Evolutionary conservation across 345 rosid species (phyloP).

Genomic region (Eucalyptus coolabah): DNA sequence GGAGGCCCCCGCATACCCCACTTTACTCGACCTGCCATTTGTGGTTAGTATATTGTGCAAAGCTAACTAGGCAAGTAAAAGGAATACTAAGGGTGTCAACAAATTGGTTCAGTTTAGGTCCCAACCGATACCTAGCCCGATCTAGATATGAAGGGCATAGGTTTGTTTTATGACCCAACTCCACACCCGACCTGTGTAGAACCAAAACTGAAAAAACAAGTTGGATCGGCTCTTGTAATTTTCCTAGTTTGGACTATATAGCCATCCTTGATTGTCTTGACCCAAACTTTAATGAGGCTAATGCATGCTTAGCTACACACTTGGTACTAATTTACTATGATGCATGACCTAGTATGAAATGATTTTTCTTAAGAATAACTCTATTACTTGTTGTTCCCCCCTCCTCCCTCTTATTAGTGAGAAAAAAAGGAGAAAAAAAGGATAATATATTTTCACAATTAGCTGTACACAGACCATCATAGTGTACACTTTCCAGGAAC

Average conservation of each 20-base stretch:
- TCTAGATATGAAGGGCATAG: background rate
- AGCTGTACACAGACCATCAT: conserved; percentile 41
- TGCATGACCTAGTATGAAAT: background rate
- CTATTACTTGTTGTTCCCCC: conserved; percentile 4
- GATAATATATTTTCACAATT: conserved; percentile 28
- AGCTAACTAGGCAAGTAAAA: background rate
- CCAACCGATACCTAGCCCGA: background rate
- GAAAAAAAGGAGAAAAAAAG: background rate
- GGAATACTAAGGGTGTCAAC: no score
- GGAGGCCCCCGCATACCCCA: background rate
- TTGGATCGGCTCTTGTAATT: background rate
- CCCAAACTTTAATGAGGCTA: background rate
- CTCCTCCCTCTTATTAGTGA: conserved; percentile 10
- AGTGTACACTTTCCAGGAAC: conserved; percentile 18
- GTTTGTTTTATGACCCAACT: background rate
- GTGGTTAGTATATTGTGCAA: background rate
- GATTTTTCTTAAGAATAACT: background rate
- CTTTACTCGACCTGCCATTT: background rate
- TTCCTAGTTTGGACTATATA: background rate
- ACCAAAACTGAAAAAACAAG: background rate
- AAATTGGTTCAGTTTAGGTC: no score
- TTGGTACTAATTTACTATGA: background rate
- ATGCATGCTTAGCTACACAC: background rate
- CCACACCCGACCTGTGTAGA: background rate
- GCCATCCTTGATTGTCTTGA: background rate